Evolutionary conservation across 2,329 filamentous ascomycete species (phyloP).

Genomic region (Arachnomyces sp.): DNA sequence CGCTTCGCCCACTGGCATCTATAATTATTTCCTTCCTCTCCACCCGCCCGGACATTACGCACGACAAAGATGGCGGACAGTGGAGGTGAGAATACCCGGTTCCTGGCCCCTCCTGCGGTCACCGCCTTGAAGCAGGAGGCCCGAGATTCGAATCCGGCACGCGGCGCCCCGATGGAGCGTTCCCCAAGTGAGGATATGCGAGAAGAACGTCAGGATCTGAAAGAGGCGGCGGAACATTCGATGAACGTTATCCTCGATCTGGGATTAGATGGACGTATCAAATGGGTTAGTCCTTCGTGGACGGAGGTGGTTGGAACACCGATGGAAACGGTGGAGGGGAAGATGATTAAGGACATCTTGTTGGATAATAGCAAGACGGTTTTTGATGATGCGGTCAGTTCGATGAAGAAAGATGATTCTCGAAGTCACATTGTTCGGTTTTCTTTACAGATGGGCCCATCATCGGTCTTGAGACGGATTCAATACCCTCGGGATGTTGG

Average conservation of each 20-base stretch:
- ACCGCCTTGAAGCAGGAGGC: conserved; percentile 39
- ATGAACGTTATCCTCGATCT: conserved; percentile 94
- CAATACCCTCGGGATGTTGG: conserved; percentile 3
- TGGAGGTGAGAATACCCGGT: conserved; percentile 29
- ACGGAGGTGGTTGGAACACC: conserved; percentile 79
- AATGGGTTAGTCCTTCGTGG: conserved; percentile 97
- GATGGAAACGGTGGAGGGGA: conserved; percentile 64
- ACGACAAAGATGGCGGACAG: conserved; percentile 34
- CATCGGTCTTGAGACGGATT: conserved; percentile 51
- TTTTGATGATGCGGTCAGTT: conserved; percentile 77
- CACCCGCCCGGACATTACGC: conserved; percentile 6
- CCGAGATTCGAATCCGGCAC: conserved; percentile 24
- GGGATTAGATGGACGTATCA: conserved; percentile 78
- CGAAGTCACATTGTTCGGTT: conserved; percentile 86
- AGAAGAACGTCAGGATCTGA: conserved; percentile 86
- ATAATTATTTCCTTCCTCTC: neutral
- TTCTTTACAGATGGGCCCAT: conserved; percentile 59
- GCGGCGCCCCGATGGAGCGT: conserved; percentile 42
- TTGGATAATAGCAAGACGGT: conserved; percentile 64
- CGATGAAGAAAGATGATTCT: conserved; percentile 87
- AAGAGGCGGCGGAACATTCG: conserved; percentile 91
- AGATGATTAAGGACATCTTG: conserved; percentile 71
- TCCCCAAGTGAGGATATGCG: conserved; percentile 82
- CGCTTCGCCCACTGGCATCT: no score
- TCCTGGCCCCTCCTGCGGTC: conserved; percentile 38